A percentile compares a stretch with the other conserved stretches of the same genome.
phyloP scores from a whole-genome alignment of 768 basidiomycete genomes.

The Daedaleopsis nitida region DNA sequence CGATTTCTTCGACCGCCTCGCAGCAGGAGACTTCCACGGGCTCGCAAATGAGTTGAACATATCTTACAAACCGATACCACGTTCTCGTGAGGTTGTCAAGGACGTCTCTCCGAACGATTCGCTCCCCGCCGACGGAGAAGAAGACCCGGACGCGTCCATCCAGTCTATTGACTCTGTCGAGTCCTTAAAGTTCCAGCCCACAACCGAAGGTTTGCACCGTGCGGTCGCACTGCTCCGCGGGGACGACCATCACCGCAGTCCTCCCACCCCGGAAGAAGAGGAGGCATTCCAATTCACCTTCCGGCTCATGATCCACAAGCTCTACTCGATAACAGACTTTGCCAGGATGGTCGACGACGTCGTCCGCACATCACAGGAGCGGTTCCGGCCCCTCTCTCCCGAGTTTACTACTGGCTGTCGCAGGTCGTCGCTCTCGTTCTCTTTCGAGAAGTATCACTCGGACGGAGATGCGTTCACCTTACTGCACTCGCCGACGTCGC shows the following conservation, averaged over 20 bases:
- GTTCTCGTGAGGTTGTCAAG: not conserved
- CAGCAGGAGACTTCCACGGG: slow-evolving; percentile 16
- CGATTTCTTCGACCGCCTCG: slow-evolving; percentile 19
- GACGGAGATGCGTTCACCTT: slow-evolving; percentile 15
- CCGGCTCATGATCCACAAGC: slow-evolving; percentile 66
- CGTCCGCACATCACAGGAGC: slow-evolving; percentile 35
- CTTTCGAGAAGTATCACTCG: not conserved
- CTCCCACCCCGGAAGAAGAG: slow-evolving; percentile 5
- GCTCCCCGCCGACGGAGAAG: not conserved
- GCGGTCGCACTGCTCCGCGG: slow-evolving; percentile 15
- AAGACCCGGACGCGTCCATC: not conserved
- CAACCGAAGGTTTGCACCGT: slow-evolving; percentile 12
- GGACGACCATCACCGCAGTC: not conserved
- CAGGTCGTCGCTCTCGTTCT: slow-evolving; percentile 8
- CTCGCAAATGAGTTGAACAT: slow-evolving; percentile 17
- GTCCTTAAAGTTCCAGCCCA: slow-evolving; percentile 6
- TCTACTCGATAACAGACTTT: slow-evolving; percentile 65
- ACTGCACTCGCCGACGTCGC: not conserved
- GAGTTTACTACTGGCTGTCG: not conserved
- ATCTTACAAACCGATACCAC: not conserved
- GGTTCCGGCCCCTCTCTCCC: slow-evolving; percentile 51
- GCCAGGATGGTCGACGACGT: slow-evolving; percentile 32
- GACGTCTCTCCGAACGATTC: not conserved
- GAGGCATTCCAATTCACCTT: slow-evolving; percentile 51
- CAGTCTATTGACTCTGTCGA: slow-evolving; percentile 9